Evolutionary conservation across 2,329 filamentous ascomycete genomes (phyloP).

Genomic region (Phoma sp.): DNA sequence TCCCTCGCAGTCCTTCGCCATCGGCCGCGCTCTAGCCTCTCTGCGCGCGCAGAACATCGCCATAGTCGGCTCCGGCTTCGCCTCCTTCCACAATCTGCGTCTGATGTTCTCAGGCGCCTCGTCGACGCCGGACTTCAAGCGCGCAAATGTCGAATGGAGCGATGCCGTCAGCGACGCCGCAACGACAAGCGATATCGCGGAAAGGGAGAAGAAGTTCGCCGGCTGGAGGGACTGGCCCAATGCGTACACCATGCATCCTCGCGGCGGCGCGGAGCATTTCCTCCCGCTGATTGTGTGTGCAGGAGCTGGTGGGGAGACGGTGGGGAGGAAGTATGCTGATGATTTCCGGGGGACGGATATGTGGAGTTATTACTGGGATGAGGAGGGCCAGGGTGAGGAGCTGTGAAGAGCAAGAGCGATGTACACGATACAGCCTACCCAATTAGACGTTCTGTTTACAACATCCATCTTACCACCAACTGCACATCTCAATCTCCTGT

Average conservation of each 20-base stretch:
- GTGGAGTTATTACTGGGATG: conserved; percentile 62
- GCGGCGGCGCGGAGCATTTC: conserved; percentile 63
- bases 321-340: conserved; percentile 56
- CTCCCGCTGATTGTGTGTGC: conserved; percentile 65
- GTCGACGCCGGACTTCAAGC: conserved; percentile 38
- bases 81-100: conserved; percentile 62
- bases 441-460: too few species aligned
- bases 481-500: too few species aligned
- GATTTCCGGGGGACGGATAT: conserved; percentile 58
- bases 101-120: conserved; percentile 51
- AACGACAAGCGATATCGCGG: conserved; percentile 38
- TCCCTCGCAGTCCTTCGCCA: conserved; percentile 55
- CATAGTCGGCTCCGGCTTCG: conserved; percentile 66
- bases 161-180: conserved; percentile 52
- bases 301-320: conserved; percentile 55
- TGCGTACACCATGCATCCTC: conserved; percentile 62
- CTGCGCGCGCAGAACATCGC: conserved; percentile 63
- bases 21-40: conserved; percentile 59
- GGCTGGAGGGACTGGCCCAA: conserved; percentile 58
- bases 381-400: conserved; percentile 13
- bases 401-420: too few species aligned
- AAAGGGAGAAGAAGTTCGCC: conserved; percentile 51
- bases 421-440: too few species aligned
- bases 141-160: conserved; percentile 54
- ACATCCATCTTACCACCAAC: too few species aligned